Percentiles rank a stretch among this genome's conserved stretches.
Evolutionary conservation across 2,329 filamentous ascomycete genomes (phyloP).

Genomic region (Berkeleyomyces rouxiae): DNA sequence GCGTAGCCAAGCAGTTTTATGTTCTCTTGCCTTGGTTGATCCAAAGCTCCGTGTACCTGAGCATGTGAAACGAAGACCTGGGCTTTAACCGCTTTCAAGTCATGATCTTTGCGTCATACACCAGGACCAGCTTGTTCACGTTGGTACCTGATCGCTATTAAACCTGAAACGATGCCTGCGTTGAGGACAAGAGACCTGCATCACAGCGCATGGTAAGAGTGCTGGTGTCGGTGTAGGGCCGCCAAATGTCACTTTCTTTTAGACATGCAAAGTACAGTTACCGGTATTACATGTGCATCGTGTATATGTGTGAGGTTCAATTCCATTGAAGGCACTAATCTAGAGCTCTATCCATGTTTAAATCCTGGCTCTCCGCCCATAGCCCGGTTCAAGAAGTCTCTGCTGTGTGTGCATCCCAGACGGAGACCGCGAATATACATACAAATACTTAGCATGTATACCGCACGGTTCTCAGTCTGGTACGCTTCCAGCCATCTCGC

Average conservation of each 20-base stretch:
- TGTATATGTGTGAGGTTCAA: neutral
- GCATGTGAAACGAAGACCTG: neutral
- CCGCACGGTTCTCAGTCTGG: neutral
- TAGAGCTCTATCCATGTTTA: slow-evolving; percentile 1
- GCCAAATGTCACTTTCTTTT: neutral
- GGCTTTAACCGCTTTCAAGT: neutral
- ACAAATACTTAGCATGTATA: too few species aligned
- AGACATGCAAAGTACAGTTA: neutral
- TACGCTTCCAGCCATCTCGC: neutral
- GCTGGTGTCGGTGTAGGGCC: too few species aligned
- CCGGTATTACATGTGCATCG: neutral
- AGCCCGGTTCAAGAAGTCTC: neutral
- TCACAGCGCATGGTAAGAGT: too few species aligned
- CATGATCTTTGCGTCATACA: neutral
- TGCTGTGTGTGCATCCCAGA: neutral
- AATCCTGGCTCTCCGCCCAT: neutral
- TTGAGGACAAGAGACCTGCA: neutral
- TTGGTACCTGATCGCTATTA: neutral
- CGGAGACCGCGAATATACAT: neutral
- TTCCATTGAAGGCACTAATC: slow-evolving; percentile 1
- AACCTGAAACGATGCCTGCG: neutral
- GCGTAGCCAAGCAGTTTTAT: too few species aligned
- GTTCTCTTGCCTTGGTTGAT: too few species aligned
- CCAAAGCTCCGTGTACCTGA: neutral
- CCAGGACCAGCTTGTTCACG: too few species aligned